Conservation (phyloP, 345 rosid species). For the Pugionium dolabratum region DNA sequence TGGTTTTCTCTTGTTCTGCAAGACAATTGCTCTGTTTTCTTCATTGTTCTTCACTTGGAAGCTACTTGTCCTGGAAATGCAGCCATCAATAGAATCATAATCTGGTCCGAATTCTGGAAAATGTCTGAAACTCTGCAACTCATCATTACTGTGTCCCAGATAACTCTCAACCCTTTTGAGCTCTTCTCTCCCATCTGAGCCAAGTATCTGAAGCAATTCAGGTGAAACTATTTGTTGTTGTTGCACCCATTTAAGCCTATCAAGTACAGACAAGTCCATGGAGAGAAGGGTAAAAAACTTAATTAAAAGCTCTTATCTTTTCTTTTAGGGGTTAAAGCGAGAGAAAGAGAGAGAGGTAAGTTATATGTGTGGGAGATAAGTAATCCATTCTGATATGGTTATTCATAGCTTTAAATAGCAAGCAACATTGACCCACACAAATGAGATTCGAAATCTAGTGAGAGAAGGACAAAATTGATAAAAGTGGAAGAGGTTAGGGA, state of each 20-base stretch:
- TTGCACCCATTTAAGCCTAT: constrained; percentile 45
- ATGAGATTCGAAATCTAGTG: constrained; percentile 41
- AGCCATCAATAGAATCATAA: constrained; percentile 41
- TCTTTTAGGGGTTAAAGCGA: constrained; percentile 25
- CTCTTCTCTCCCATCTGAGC: constrained; percentile 38
- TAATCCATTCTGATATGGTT: constrained; percentile 34
- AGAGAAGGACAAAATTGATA: constrained; percentile 23
- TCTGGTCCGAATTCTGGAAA: constrained; percentile 31
- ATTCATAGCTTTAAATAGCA: constrained; percentile 41
- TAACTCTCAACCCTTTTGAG: constrained; percentile 32
- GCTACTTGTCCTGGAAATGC: constrained; percentile 47
- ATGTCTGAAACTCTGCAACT: constrained; percentile 38
- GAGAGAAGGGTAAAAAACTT: constrained; percentile 18
- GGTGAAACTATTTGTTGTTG: constrained; percentile 43
- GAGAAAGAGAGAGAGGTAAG: constrained; percentile 27
- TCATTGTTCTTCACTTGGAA: constrained; percentile 39
- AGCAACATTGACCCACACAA: constrained; percentile 46
- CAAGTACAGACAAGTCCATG: constrained; percentile 46
- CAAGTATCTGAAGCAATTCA: constrained; percentile 40
- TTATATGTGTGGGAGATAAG: constrained; percentile 28
- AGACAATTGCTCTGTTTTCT: constrained; percentile 25
- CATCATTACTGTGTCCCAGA: constrained; percentile 37
- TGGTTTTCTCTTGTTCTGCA: constrained; percentile 49
- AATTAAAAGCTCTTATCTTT: constrained; percentile 29
- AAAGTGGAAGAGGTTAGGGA: constrained; percentile 37